phyloP scores from a whole-genome alignment of 768 basidiomycete genomes.

The Cyclocybe aegerita region DNA sequence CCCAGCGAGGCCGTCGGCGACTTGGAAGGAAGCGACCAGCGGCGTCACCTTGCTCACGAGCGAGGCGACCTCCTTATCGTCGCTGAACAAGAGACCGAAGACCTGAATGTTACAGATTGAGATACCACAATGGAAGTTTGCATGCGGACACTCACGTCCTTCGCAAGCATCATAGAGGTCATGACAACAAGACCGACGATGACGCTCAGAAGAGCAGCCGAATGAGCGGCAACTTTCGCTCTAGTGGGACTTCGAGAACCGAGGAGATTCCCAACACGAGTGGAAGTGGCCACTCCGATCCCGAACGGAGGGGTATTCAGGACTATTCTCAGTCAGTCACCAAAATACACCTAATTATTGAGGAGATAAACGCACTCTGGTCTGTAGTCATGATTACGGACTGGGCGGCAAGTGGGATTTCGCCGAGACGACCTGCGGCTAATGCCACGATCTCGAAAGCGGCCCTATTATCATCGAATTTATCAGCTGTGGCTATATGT shows the following conservation, averaged over 20 bases:
- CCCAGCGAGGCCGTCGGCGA: conserved; percentile 75
- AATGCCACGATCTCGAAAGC: conserved; percentile 83
- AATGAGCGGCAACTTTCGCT: conserved; percentile 60
- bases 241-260: conserved; percentile 52
- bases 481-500: too few relatives aligned
- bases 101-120: conserved; percentile 33
- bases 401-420: conserved; percentile 70
- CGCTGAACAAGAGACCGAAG: conserved; percentile 69
- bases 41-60: conserved; percentile 71
- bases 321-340: conserved; percentile 37
- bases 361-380: conserved; percentile 52
- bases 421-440: conserved; percentile 69
- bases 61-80: conserved; percentile 54
- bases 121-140: neutral
- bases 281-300: conserved; percentile 74
- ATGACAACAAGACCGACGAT: conserved; percentile 59
- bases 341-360: conserved; percentile 1
- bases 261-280: conserved; percentile 74
- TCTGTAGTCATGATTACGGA: conserved; percentile 81
- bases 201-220: conserved; percentile 63
- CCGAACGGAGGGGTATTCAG: conserved; percentile 77
- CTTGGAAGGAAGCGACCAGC: conserved; percentile 73
- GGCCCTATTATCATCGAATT: conserved; percentile 43
- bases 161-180: conserved; percentile 51
- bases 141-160: conserved; percentile 44